These are phyloP conservation scores for Quercus berberidifolia DNA, from an alignment of 306 rosid species.

Conservation along the genomic window DNA sequence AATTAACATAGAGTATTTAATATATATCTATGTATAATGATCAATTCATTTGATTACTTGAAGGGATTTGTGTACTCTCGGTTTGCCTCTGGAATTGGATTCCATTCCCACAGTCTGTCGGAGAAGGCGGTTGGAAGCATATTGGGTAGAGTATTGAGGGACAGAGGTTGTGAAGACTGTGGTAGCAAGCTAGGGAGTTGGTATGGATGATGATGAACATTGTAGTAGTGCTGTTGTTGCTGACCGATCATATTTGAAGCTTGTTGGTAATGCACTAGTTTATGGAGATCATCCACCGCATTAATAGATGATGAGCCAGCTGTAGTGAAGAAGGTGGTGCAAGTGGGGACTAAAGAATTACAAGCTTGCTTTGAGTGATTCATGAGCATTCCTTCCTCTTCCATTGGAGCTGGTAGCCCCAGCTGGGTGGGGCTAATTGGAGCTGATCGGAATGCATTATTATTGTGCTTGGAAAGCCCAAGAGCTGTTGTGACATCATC, in stretches of 20 bases:
- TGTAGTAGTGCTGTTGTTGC: conserved; percentile 30
- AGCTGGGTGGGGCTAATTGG: conserved; percentile 10
- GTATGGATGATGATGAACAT: conserved; percentile 23
- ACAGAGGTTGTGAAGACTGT: conserved; percentile 34
- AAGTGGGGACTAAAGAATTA: conserved; percentile 15
- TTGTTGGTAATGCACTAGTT: conserved; percentile 58
- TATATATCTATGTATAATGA: conserved; percentile 18
- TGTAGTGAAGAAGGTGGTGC: conserved; percentile 17
- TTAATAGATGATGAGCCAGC: conserved; percentile 13
- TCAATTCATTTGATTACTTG: conserved; percentile 56
- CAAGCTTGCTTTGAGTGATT: conserved; percentile 19
- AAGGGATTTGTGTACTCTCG: conserved; percentile 59
- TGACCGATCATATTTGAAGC: neutral
- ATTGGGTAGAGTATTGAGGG: conserved; percentile 40
- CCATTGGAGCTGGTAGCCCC: conserved; percentile 22
- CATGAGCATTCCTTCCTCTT: conserved; percentile 44
- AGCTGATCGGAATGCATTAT: conserved; percentile 8
- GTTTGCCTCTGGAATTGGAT: conserved; percentile 64
- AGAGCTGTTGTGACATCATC: conserved; percentile 47
- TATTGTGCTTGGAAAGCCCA: conserved; percentile 56
- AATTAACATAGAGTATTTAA: conserved; percentile 17
- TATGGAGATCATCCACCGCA: conserved; percentile 70
- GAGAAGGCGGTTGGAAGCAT: conserved; percentile 61
- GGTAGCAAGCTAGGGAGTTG: conserved; percentile 38
- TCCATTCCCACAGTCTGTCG: conserved; percentile 94